Base-by-base conservation (phyloP, 2,329 filamentous ascomycete species). In the Beauveria varroae region DNA sequence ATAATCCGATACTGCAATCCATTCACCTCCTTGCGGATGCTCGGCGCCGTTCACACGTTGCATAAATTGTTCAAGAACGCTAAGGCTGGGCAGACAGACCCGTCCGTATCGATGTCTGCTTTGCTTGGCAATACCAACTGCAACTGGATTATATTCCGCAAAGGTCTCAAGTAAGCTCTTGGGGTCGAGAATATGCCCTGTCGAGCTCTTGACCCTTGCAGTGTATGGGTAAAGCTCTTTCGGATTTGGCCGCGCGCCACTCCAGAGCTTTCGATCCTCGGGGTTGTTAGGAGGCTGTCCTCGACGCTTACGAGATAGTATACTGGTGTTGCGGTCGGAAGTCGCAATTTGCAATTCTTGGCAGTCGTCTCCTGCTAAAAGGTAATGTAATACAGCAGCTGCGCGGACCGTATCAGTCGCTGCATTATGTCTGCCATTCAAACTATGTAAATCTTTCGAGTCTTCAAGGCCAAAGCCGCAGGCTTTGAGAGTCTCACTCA, bases 191-290 rank as follows among this genome's bases (percentile, higher is more conserved):
- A 59, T n/a, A 4, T 59, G 24, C 18, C 57, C 47, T 3, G 57
- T 52, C 1, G 37, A 51, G 10, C 40, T 37, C 26, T 37, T 59
- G 1, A 59, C 34, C 37, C 57, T 51, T 8, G 37, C 49, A 16
- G 28, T 54, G 40, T 46, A 60, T 3, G 57, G 57, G 28, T 60
- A 60, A 14, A 60, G 57, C 49, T 60, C 57, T n/a, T 20, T 37
- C 1, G 57, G 49, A 5, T 40, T 60, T 14, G 57, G 49, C 24
- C 40, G 22, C 5, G 16, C 10, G 9, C 57, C 47, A 6, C 34
- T 44, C 47, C 47, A 60, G 4, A 60, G 5, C 20, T n/a, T 30
- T 3, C 37, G 37, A 6, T 60, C 49, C 6, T 18, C 14, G 3
- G 57, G 34, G n/a, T n/a, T 16, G 10, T 41, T 51, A 3, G 14